Evolutionary conservation across 352 stramenopile genomes (phyloP), one percentile per base, ranked within the genome.

Genomic region (Pythium grandisporangium): DNA sequence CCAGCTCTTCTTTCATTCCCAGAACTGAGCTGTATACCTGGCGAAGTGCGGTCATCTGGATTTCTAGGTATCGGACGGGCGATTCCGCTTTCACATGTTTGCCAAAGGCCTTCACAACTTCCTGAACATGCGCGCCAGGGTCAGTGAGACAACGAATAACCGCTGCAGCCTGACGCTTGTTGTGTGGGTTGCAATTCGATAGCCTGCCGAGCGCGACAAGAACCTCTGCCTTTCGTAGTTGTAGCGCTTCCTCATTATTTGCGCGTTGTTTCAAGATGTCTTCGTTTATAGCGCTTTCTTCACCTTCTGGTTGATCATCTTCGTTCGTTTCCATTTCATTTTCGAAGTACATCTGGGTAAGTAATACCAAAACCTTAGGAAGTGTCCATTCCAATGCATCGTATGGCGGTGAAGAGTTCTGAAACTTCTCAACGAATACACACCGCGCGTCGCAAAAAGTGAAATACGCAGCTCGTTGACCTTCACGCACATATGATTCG

Each of bases 291-390:
- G 33, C 20, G 16, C 50, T 44, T 22, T 66, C 55, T 33, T 79
- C 61, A 17, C 70, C 57, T 51, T 87, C 73, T 8, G 56, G 61
- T 8, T 87, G 58, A 16, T 78, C 62, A 36, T 60, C 33, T 8
- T 38, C 37, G 5, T 14, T 19, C 22, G 52, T 27, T 33, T 80
- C 61, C 61, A 79, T 90, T 37, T 81, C 70, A 38, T 66, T 79
- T 43, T 92, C 76, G 51, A 91, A 94, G 50, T 85, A 81, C 57
- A 84, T 84, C 46, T 91, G 79, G 5, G 71, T 84, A 6, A 94
- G 51, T 32, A 81, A 35, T 23, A 85, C 43, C 3, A 94, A 56
- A 17, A 74, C 56, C 43, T 80, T 83, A 5, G 80, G 75, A 13
- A 90, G 59, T 19, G 43, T 24, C 79, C 78, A 94, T 27, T 84